These are phyloP conservation scores for Elongisporangium senticosum DNA, from an alignment of 352 stramenopile genomes.

Conservation along the genomic window DNA sequence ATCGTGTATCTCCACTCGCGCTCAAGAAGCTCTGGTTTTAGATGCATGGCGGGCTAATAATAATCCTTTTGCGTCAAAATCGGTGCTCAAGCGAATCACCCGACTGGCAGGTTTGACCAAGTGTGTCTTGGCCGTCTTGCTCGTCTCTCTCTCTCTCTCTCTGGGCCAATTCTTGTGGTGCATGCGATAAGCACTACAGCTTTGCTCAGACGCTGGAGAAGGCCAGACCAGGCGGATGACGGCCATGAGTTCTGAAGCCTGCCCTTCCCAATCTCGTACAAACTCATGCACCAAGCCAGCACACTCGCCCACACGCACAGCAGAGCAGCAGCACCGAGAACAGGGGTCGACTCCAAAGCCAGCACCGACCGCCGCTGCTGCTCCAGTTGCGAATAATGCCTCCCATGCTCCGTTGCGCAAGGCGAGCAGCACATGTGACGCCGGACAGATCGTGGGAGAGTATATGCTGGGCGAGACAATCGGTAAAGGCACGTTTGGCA, in stretches of 20 bases:
- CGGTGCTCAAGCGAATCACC: background rate
- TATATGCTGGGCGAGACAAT: constrained; percentile 90
- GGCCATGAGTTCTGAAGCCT: background rate
- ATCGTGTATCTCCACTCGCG: background rate
- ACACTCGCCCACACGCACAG: background rate
- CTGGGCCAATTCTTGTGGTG: background rate
- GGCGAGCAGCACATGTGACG: constrained; percentile 1
- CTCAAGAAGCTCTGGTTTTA: background rate
- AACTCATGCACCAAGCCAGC: background rate
- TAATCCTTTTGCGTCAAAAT: background rate
- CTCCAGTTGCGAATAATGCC: background rate
- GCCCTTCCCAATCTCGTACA: background rate
- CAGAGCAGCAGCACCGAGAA: background rate
- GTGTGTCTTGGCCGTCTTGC: background rate
- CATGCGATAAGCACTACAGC: background rate
- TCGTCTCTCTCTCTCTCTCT: background rate
- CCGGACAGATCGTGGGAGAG: constrained; percentile 66
- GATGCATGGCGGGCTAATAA: background rate
- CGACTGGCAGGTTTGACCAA: background rate
- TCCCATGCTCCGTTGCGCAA: background rate
- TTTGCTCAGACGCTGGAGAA: background rate
- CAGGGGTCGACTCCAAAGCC: background rate
- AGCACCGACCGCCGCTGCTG: background rate
- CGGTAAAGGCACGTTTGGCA: constrained; percentile 92
- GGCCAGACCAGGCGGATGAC: background rate